Percentiles rank a stretch among this genome's conserved stretches.
These are phyloP conservation scores for Leucoagaricus sp. DNA, from an alignment of 1,284 basidiomycete genomes.

Conservation along the genomic window DNA sequence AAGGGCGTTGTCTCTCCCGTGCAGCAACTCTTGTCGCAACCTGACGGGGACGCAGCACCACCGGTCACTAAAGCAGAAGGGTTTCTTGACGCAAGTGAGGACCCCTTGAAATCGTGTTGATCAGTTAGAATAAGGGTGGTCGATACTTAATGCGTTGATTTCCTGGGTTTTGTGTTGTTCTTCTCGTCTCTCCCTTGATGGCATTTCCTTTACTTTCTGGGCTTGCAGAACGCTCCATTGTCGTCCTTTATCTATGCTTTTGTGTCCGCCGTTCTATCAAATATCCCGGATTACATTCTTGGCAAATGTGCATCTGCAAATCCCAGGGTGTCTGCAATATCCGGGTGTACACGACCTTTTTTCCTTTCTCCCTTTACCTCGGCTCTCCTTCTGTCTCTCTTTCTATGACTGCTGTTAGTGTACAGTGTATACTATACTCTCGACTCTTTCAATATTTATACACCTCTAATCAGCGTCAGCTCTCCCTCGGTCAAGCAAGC, in stretches of 20 bases:
- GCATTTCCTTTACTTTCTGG: constrained; percentile 10
- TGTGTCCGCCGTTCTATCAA: constrained; percentile 3
- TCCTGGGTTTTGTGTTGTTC: not conserved
- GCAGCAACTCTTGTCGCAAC: constrained; percentile 53
- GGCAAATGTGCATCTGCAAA: constrained; percentile 9
- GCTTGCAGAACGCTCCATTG: not conserved
- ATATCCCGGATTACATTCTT: constrained; percentile 12
- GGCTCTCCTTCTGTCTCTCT: not conserved
- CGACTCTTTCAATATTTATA: constrained; percentile 19
- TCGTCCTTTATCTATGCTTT: constrained; percentile 3
- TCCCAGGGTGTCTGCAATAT: constrained; percentile 2
- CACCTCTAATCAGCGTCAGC: constrained; percentile 61
- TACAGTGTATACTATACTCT: constrained; percentile 7
- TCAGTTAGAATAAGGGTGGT: not conserved
- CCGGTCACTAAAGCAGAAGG: constrained; percentile 67
- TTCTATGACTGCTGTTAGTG: constrained; percentile 1
- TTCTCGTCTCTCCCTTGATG: constrained; percentile 8
- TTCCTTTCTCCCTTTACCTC: not conserved
- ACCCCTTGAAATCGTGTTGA: constrained; percentile 52
- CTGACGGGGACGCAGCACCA: constrained; percentile 60
- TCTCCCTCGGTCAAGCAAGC: constrained; percentile 80
- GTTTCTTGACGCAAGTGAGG: constrained; percentile 72
- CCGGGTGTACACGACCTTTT: not conserved
- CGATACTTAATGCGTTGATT: not conserved
- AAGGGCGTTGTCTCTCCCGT: constrained; percentile 33